Base-by-base conservation (phyloP, 805 yeast species). In the Barnettozyma californica region DNA sequence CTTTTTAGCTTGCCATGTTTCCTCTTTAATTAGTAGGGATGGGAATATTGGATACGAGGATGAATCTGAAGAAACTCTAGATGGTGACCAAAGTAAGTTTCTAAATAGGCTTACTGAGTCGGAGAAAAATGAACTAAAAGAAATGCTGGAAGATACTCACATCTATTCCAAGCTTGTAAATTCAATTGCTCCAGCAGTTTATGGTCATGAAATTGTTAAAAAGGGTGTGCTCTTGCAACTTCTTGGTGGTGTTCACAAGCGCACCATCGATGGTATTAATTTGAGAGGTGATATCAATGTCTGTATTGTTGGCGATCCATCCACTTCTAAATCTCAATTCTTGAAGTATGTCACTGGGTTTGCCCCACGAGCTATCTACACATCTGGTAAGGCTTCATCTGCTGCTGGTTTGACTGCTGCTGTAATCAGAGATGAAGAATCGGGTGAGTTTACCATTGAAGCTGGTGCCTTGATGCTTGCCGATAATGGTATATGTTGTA, bases 401-500 rank as follows among this genome's bases (percentile, higher is more conserved):
- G 99, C 99, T 5, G 99, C 99, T 9, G 99, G 99, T 75, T 75
- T 92, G 60, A 92, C 99, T 2, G 99, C 99, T 1, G 96, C 98
- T 0, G 99, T 92, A 21, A 95, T 94, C 11, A 87, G 86, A 64
- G 99, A 92, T 64, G 98, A 94, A 68, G 98, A 94, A 63, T 87
- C 94, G 60, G 96, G 97, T 35, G 99, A 92, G 63, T 89, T 86
- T 60, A 92, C 98, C 1, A 94, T 92, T 54, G 99, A 92, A 66
- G 99, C 99, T 2, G 99, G 99, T 65, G 99, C 99, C 2, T 73
- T 94, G 49, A 94, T 94, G 97, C 75, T 94, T 55, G 98, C 99
- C 1, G 99, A 94, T 69, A 94, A 92, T 63, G 99, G 99, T 53
- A 87, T 94, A 52, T 94, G 99, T 76, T 95, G 97, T 60, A 94